phyloP scores from a whole-genome alignment of 139 green algal species.

The Prasinococcaceae sp. region DNA sequence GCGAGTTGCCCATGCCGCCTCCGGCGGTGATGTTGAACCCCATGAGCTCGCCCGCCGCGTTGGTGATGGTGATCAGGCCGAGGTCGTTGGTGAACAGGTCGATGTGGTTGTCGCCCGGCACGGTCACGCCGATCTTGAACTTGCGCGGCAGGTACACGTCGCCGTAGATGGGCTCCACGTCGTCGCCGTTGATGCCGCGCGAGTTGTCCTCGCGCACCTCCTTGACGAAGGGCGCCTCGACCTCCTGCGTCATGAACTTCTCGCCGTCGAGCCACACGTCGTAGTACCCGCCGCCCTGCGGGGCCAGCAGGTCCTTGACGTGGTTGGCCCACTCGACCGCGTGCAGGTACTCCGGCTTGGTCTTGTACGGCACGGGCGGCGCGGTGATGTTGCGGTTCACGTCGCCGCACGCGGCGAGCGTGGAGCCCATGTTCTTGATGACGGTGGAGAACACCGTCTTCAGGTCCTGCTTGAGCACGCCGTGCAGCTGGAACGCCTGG shows the following conservation, averaged over 20 bases:
- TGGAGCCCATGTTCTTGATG: conserved; percentile 97
- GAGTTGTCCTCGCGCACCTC: conserved; percentile 47
- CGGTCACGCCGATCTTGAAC: conserved; percentile 91
- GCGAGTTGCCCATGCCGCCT: conserved; percentile 85
- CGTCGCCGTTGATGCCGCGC: conserved; percentile 91
- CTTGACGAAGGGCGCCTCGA: conserved; percentile 31
- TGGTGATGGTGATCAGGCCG: conserved; percentile 68
- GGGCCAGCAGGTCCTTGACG: conserved; percentile 64
- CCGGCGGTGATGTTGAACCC: conserved; percentile 89
- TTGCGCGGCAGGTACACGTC: conserved; percentile 90
- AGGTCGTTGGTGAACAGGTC: conserved; percentile 97
- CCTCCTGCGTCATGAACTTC: conserved; percentile 67
- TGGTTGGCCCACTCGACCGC: conserved; percentile 36
- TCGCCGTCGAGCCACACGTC: conserved; percentile 99
- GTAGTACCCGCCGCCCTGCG: conserved; percentile 94
- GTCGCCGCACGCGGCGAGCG: conserved; percentile 88
- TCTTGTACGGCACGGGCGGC: conserved; percentile 52
- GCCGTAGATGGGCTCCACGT: conserved; percentile 95
- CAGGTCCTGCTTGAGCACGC: conserved; percentile 92
- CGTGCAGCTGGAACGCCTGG: conserved; percentile 94
- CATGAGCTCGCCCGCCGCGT: conserved; percentile 47
- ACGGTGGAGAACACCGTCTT: conserved; percentile 92
- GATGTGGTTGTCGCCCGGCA: conserved; percentile 84
- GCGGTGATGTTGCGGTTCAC: conserved; percentile 93
- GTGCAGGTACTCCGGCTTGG: conserved; percentile 66